Evolutionary conservation across 2,329 filamentous ascomycete species (phyloP).

Genomic region (Sarocladiaceae sp.): DNA sequence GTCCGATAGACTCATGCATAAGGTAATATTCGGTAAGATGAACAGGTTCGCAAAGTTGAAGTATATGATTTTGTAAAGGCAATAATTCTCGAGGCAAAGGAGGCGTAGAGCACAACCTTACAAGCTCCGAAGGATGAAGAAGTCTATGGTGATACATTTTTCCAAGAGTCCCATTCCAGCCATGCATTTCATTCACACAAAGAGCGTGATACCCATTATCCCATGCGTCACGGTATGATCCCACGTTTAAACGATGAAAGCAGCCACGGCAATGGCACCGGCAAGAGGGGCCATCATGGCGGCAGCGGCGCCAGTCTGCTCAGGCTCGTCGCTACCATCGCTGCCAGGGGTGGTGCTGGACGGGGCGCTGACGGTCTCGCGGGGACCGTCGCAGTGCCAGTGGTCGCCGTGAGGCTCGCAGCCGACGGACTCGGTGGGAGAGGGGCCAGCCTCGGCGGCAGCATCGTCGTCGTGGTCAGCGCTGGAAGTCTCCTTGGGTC

Average conservation of each 20-base stretch:
- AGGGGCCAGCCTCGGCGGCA: constrained; percentile 14
- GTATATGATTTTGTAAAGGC: too few relatives aligned
- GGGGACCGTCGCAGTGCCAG: constrained; percentile 13
- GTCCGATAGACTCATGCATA: too few relatives aligned
- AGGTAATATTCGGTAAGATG: too few relatives aligned
- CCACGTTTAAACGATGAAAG: background rate
- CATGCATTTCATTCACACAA: too few relatives aligned
- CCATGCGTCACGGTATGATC: too few relatives aligned
- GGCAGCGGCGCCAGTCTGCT: constrained; percentile 1
- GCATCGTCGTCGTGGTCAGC: constrained; percentile 11
- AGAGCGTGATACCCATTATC: too few relatives aligned
- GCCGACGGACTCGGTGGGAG: constrained; percentile 24
- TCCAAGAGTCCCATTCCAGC: too few relatives aligned
- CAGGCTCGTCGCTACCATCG: background rate
- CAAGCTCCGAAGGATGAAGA: too few relatives aligned
- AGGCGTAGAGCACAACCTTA: too few relatives aligned
- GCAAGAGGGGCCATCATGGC: constrained; percentile 4
- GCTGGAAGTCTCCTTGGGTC: background rate
- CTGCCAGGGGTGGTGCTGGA: constrained; percentile 10
- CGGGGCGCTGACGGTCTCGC: background rate
- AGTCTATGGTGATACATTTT: too few relatives aligned
- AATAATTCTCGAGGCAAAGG: too few relatives aligned
- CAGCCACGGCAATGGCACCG: constrained; percentile 2
- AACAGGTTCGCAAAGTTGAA: too few relatives aligned
- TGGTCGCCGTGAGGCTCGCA: constrained; percentile 35